phyloP scores from a whole-genome alignment of 1,139 yeast genomes.

The Geotrichum fermentans region DNA sequence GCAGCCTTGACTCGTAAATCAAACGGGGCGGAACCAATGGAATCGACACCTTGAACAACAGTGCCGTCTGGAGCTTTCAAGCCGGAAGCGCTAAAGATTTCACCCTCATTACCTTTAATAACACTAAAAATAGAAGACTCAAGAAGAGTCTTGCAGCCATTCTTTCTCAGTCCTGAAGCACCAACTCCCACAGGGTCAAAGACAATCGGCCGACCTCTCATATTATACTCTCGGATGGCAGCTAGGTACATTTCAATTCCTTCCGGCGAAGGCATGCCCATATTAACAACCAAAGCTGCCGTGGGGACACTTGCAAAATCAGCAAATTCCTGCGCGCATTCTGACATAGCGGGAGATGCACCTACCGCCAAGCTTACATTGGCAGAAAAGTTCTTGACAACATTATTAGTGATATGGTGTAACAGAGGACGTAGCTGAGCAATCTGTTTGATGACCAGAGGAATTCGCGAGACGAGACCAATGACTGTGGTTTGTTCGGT shows the following conservation, averaged over 20 bases:
- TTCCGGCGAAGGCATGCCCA: constrained; percentile 62
- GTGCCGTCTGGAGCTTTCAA: constrained; percentile 39
- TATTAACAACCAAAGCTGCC: constrained; percentile 59
- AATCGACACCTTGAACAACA: constrained; percentile 28
- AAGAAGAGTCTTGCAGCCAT: constrained; percentile 47
- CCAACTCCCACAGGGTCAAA: constrained; percentile 94
- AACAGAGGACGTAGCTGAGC: constrained; percentile 50
- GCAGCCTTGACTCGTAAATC: constrained; percentile 38
- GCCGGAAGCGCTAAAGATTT: constrained; percentile 51
- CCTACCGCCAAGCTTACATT: constrained; percentile 84
- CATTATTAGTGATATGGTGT: constrained; percentile 85
- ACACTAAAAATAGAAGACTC: constrained; percentile 59
- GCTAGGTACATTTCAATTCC: constrained; percentile 44
- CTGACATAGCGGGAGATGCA: constrained; percentile 92
- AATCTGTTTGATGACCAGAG: constrained; percentile 15
- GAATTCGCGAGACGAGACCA: constrained; percentile 22
- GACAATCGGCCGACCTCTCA: constrained; percentile 55
- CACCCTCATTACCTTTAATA: constrained; percentile 86
- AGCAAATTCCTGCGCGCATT: constrained; percentile 58
- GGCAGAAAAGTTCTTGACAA: constrained; percentile 86
- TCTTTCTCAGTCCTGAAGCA: constrained; percentile 59
- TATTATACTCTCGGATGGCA: constrained; percentile 60
- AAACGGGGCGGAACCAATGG: constrained; percentile 37
- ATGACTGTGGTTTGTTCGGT: constrained; percentile 5
- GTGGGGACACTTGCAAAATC: constrained; percentile 56